Conservation (phyloP, 169 alveolate species). For the Toxoplasma gondii region DNA sequence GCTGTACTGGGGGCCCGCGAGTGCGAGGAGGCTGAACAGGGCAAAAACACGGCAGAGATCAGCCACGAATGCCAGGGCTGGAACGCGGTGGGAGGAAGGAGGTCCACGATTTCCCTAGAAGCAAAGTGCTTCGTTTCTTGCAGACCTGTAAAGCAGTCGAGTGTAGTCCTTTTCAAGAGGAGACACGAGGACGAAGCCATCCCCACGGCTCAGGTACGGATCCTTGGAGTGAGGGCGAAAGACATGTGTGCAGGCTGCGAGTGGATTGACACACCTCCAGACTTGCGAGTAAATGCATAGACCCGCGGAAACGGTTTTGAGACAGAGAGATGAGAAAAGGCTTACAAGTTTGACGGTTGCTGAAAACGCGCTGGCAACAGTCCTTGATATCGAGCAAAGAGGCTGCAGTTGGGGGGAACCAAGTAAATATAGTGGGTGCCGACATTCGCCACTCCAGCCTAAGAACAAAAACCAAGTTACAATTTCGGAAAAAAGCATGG, state of each 20-base stretch:
- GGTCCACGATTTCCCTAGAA: no score
- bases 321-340: neutral
- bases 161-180: no score
- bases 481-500: no score
- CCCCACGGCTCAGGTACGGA: no score
- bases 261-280: no score
- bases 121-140: no score
- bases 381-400: neutral
- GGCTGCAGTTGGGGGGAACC: neutral
- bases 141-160: no score
- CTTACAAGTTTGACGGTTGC: neutral
- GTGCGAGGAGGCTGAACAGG: constrained; percentile 39
- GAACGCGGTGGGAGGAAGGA: neutral
- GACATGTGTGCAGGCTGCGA: no score
- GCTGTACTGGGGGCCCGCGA: constrained; percentile 42
- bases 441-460: neutral
- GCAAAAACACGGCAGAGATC: neutral
- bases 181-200: no score
- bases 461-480: neutral
- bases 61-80: no score
- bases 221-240: no score
- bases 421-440: neutral
- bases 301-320: neutral
- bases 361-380: neutral
- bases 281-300: neutral